phyloP scores from a whole-genome alignment of 2,329 filamentous ascomycete species.

The Penicillium brasilianum region DNA sequence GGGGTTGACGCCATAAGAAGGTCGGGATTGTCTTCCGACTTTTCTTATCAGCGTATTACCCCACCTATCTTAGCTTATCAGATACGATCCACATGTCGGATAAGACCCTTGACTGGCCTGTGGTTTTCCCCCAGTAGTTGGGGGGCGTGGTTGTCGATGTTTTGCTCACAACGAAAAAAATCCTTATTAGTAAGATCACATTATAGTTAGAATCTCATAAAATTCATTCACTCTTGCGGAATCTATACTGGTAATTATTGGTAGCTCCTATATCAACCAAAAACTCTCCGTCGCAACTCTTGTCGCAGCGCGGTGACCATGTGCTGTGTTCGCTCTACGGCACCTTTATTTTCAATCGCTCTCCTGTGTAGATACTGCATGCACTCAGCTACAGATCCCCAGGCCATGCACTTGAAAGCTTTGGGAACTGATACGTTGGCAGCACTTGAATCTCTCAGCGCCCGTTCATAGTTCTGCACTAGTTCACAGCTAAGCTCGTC shows the following conservation, averaged over 20 bases:
- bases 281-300: constrained; percentile 62
- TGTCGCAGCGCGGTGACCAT: constrained; percentile 67
- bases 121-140: neutral
- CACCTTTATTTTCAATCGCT: constrained; percentile 74
- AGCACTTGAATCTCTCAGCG: constrained; percentile 17
- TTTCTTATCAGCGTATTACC: constrained; percentile 18
- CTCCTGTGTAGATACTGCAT: constrained; percentile 62
- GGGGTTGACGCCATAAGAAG: constrained; percentile 11
- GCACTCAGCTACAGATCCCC: constrained; percentile 60
- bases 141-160: too few species aligned
- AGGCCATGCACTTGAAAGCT: constrained; percentile 60
- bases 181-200: too few species aligned
- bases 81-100: neutral
- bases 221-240: too few species aligned
- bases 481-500: constrained; percentile 74
- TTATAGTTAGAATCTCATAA: neutral
- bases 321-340: constrained; percentile 66
- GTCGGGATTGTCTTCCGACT: constrained; percentile 27
- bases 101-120: neutral
- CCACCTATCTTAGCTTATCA: neutral
- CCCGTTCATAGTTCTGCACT: constrained; percentile 39
- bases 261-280: constrained; percentile 17
- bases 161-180: too few species aligned
- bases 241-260: too few species aligned
- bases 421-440: constrained; percentile 45